Percentiles rank a stretch among this genome's conserved stretches.
Evolutionary conservation across 2,329 filamentous ascomycete genomes (phyloP).

Genomic region (Monilinia laxa): DNA sequence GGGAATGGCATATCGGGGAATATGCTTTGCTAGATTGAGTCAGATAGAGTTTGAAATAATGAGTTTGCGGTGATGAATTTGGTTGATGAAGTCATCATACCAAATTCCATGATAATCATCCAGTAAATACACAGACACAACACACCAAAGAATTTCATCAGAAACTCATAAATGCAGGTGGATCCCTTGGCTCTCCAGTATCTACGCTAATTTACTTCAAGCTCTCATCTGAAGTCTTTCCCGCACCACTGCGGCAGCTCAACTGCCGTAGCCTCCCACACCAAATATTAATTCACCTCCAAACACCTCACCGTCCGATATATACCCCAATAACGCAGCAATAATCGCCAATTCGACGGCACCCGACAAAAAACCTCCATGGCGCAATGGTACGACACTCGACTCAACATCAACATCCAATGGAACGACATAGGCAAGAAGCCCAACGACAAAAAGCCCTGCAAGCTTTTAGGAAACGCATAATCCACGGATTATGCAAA

Average conservation of each 20-base stretch:
- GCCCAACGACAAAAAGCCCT: background rate
- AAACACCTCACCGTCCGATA: background rate
- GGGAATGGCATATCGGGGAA: background rate
- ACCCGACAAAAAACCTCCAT: background rate
- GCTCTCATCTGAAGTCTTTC: slow-evolving; percentile 2
- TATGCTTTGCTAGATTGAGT: too few species aligned
- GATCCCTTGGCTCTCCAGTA: background rate
- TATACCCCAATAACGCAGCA: background rate
- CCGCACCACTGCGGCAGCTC: background rate
- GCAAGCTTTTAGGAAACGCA: background rate
- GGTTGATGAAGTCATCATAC: background rate
- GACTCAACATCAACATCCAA: background rate
- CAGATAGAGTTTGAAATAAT: background rate
- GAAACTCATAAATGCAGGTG: background rate
- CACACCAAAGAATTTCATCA: background rate
- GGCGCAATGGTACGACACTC: background rate
- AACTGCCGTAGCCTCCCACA: background rate
- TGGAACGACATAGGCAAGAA: too few species aligned
- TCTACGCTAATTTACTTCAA: background rate
- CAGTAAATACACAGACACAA: background rate
- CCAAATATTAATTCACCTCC: background rate
- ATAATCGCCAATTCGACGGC: background rate
- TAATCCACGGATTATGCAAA: background rate
- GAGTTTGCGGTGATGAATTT: background rate
- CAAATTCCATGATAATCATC: background rate